Conservation (phyloP, 169 alveolate species). For the Eimeria acervulina region DNA sequence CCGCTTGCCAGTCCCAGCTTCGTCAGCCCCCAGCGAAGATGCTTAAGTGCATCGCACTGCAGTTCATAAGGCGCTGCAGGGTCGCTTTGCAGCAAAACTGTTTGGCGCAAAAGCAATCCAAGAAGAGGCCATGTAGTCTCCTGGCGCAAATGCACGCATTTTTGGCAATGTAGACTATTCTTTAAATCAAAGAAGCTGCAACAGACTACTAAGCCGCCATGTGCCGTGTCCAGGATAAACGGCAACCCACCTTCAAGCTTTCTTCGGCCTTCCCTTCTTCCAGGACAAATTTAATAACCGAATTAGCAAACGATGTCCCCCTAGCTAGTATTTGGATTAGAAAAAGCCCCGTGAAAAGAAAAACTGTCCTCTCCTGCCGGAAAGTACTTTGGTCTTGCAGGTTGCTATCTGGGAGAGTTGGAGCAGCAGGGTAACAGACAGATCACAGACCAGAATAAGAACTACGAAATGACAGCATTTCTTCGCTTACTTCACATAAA, state of each 20-base stretch:
- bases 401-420: neutral
- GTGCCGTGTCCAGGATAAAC: neutral
- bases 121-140: conserved; percentile 65
- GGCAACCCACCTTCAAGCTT: conserved; percentile 3
- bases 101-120: conserved; percentile 52
- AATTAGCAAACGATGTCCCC: conserved; percentile 16
- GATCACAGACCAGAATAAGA: neutral
- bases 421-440: neutral
- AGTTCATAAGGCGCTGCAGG: conserved; percentile 13
- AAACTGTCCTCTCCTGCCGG: conserved; percentile 20
- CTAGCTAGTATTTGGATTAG: conserved; percentile 23
- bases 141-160: neutral
- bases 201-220: neutral
- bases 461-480: neutral
- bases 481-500: neutral
- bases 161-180: neutral
- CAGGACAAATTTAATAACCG: conserved; percentile 12
- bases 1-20: conserved; percentile 71
- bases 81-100: neutral
- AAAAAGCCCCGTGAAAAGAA: conserved; percentile 57
- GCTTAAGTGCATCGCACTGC: conserved; percentile 39
- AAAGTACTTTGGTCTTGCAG: neutral
- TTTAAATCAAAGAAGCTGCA: neutral
- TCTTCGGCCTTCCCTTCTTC: conserved; percentile 38
- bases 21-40: conserved; percentile 46